Percentiles rank a stretch among this genome's conserved stretches.
Evolutionary conservation across 1,139 yeast species (phyloP).

Genomic region (Zygosaccharomyces pseudobailii): DNA sequence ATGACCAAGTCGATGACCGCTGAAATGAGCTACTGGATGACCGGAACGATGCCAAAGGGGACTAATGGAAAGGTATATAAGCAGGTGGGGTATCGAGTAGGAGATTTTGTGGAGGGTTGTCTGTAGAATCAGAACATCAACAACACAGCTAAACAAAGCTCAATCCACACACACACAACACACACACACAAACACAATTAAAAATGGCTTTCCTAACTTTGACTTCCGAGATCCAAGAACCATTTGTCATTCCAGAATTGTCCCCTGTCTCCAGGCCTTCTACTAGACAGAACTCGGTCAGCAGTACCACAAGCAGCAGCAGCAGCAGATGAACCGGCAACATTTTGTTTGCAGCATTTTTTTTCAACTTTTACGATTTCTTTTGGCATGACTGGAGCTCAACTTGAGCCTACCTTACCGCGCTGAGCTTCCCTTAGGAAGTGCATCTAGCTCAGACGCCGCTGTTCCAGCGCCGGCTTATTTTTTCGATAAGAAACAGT

Average conservation of each 20-base stretch:
- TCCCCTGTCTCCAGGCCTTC: conserved; percentile 48
- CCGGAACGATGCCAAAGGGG: background rate
- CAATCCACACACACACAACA: conserved; percentile 2
- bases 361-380: too few species aligned
- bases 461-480: too few species aligned
- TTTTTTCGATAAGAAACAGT: too few species aligned
- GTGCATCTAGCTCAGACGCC: too few species aligned
- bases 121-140: too few species aligned
- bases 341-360: background rate
- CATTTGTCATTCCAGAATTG: conserved; percentile 59
- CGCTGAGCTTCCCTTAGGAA: background rate
- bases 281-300: conserved; percentile 29
- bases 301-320: conserved; percentile 3
- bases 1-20: background rate
- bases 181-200: conserved; percentile 8
- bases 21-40: background rate
- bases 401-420: background rate
- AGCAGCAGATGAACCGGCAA: background rate
- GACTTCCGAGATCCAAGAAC: conserved; percentile 52
- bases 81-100: too few species aligned
- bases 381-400: too few species aligned
- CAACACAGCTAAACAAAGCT: background rate
- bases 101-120: too few species aligned
- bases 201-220: conserved; percentile 46
- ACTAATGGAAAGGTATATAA: background rate